Evolutionary conservation across 805 yeast species (phyloP), one percentile per base, ranked within the genome.

Genomic region (Danielozyma ontarioensis): DNA sequence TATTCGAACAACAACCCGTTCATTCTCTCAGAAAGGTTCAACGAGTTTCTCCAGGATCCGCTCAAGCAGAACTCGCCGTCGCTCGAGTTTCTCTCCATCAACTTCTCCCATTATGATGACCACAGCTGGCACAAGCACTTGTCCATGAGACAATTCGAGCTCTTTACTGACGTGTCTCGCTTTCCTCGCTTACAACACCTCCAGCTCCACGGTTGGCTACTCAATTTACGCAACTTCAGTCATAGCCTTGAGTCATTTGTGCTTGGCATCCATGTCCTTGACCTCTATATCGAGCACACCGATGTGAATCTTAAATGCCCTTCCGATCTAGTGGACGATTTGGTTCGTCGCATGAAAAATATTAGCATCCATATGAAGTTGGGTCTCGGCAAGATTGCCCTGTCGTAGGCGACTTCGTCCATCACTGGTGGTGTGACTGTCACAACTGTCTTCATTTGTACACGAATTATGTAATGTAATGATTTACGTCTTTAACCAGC

Each of bases 11-110:
- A 55, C 28, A 52, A 59, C 36, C 40, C 65, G 8, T 66, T 67
- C 37, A 44, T 59, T 13, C 44, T 59, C 3, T 61, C 61, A 41
- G 72, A 67, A 38, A 40, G 72, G 28, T 63, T 64, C 34, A 45
- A 44, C 16, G 45, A 50, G 25, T 62, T 63, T 28, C 33, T 63
- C 13, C 25, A 35, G 4, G 40, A 41, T 8, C 57, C 56, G 8
- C 38, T 48, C 17, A 45, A 41, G 15, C 35, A 33, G 12, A 45
- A 40, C 28, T 48, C 42, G 38, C 29, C 28, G 15, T 43, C 52
- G 15, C 42, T 37, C 13, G 40, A 36, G 17, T 21, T 36, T 12
- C 23, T 46, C 24, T 13, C 26, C 2, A 25, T 46, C 11, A 34
- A 46, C n/a, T 46, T 55, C 16, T 36, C 34, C 5, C 35, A 38